Conservation (phyloP, 2,329 filamentous ascomycete species). For the Fusarium redolens region DNA sequence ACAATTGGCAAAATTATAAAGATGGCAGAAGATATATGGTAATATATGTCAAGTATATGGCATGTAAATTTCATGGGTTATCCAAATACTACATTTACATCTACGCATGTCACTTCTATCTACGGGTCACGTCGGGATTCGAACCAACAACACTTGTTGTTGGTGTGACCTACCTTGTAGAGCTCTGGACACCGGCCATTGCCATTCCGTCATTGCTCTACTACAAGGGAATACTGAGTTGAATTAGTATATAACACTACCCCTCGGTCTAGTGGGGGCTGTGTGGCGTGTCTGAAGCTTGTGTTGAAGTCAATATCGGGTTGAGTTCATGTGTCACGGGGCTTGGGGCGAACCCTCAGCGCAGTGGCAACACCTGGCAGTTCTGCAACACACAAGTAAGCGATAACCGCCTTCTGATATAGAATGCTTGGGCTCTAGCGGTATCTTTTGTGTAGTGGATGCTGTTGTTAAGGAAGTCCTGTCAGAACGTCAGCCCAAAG, state of each 20-base stretch:
- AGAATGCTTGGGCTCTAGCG: rapidly evolving
- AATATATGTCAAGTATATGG: background rate
- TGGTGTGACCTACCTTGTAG: conserved; percentile 10
- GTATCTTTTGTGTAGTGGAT: background rate
- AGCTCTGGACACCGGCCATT: conserved; percentile 16
- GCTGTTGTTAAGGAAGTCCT: background rate
- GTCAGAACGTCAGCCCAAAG: too few species aligned
- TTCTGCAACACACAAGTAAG: rapidly evolving
- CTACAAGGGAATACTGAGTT: background rate
- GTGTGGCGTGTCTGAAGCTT: background rate
- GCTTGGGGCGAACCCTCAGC: background rate
- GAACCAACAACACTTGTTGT: background rate
- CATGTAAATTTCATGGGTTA: background rate
- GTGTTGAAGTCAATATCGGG: background rate
- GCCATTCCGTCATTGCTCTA: conserved; percentile 19
- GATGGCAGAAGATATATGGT: conserved; percentile 11
- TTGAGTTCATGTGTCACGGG: background rate
- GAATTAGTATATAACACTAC: background rate
- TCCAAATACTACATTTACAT: background rate
- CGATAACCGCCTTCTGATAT: background rate
- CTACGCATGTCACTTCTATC: background rate
- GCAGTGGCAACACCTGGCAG: background rate
- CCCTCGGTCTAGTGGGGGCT: too few species aligned
- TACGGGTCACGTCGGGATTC: background rate
- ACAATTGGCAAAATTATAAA: background rate